phyloP scores from a whole-genome alignment of 176 grass and related monocot species.

The Poa pratensis region DNA sequence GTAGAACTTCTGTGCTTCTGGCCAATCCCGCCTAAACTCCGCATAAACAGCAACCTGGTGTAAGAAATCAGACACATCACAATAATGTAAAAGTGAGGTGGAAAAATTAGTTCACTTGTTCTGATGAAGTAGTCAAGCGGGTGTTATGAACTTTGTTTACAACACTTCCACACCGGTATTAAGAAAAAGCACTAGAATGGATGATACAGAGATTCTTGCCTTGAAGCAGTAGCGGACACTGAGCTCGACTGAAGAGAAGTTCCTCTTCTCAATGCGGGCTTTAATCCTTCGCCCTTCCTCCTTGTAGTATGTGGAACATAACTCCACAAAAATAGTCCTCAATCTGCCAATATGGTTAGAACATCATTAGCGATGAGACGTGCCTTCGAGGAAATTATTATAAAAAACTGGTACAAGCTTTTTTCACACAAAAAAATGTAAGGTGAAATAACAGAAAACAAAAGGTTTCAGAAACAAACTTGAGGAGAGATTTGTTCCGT shows the following conservation, averaged over 20 bases:
- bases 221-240: slow-evolving; percentile 94
- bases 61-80: slow-evolving; percentile 22
- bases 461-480: slow-evolving; percentile 49
- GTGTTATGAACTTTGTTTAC: background rate
- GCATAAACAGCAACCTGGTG: slow-evolving; percentile 90
- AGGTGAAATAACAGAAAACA: slow-evolving; percentile 7
- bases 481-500: slow-evolving; percentile 77
- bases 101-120: background rate
- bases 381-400: slow-evolving; percentile 30
- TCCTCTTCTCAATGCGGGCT: slow-evolving; percentile 87
- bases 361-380: slow-evolving; percentile 15
- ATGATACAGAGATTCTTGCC: slow-evolving; percentile 49
- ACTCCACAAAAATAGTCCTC: slow-evolving; percentile 70
- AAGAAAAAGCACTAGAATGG: slow-evolving; percentile 24
- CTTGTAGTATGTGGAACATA: slow-evolving; percentile 90
- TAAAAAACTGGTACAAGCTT: background rate
- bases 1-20: slow-evolving; percentile 90
- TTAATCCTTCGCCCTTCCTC: slow-evolving; percentile 86
- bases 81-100: slow-evolving; percentile 28
- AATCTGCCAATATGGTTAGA: slow-evolving; percentile 48
- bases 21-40: slow-evolving; percentile 95
- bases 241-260: slow-evolving; percentile 76
- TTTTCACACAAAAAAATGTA: background rate
- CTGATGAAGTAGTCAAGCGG: slow-evolving; percentile 8
- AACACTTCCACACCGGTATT: slow-evolving; percentile 5